Evolutionary conservation across 2,329 filamentous ascomycete species (phyloP), one percentile per base, ranked within the genome.

Genomic region (Colletotrichum sp.): DNA sequence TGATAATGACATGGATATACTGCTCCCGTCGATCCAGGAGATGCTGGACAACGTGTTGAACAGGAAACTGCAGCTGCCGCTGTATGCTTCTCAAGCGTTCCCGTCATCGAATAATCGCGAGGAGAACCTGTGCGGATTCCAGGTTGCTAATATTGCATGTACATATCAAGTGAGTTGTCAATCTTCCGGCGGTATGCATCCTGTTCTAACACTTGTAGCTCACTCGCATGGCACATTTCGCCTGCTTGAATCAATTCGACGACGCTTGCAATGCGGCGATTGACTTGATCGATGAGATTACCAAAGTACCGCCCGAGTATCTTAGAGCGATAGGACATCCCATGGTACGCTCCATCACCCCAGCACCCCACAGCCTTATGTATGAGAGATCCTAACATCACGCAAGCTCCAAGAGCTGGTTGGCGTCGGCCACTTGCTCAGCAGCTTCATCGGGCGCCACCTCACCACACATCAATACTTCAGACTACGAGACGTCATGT

Each of bases 101-200:
- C 71, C 68, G 3, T 69, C 75, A 0, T 75, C 71, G 14, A 56
- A 63, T 5, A 66, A 77, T 10, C 34, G 79, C 6, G 79, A 77
- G 7, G 78, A 78, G 36, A 84, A 85, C 70, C 74, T 81, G 2
- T 83, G 81, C 58, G 80, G 82, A 1, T 85, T 84, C 69, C 83
- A 85, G 67, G 81, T 83, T 1, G 83, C 83, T 65, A 85, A 84
- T 52, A 84, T 85, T 43, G 79, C 81, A 36, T 83, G 81, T 30
- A 84, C 81, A 10, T 78, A 84, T 26, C 80, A 82, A 58, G 76
- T 77, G n/a, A 48, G 75, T n/a, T 21, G 10, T 4, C 5, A 24
- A 13, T 24, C 10, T 4, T 21, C n/a, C 30, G 7, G 26, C 4
- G n/a, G 13, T 13, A 18, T 18, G 14, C 21, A 16, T 12, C 1